Evolutionary conservation across 441 rosid genomes (phyloP).

Genomic region (Syzygium syzygioides): DNA sequence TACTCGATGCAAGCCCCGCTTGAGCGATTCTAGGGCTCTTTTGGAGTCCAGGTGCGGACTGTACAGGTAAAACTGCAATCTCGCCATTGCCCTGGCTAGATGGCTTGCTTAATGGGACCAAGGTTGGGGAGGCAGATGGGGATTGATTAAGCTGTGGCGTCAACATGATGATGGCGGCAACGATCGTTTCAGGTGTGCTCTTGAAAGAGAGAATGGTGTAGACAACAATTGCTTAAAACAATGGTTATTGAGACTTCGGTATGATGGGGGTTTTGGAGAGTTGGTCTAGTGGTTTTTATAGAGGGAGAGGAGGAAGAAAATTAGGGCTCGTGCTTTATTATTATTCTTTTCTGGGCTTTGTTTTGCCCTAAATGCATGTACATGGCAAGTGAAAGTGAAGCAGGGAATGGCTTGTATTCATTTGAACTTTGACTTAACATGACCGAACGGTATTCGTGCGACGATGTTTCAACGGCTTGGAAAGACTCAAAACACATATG

Average conservation of each 20-base stretch:
- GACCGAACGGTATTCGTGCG: neutral
- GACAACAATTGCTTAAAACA: neutral
- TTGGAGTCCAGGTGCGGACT: neutral
- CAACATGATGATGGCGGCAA: neutral
- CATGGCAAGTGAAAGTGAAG: neutral
- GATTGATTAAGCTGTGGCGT: neutral
- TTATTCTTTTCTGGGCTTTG: neutral
- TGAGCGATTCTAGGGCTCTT: neutral
- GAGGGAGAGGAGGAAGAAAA: neutral
- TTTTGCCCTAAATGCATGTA: neutral
- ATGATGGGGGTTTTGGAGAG: neutral
- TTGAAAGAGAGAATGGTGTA: neutral
- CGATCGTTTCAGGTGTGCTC: neutral
- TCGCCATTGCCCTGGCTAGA: conserved; percentile 12
- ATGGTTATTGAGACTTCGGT: neutral
- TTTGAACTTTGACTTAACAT: neutral
- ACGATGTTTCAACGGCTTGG: neutral
- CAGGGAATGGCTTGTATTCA: neutral
- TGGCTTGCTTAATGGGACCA: conserved; percentile 3
- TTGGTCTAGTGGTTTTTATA: neutral
- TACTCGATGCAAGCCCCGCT: neutral
- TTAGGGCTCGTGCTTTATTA: neutral
- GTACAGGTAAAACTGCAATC: neutral
- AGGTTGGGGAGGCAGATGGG: neutral
- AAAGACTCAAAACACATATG: neutral